Evolutionary conservation across 148 eudicot species (phyloP).

Genomic region (Selenicereus undatus): DNA sequence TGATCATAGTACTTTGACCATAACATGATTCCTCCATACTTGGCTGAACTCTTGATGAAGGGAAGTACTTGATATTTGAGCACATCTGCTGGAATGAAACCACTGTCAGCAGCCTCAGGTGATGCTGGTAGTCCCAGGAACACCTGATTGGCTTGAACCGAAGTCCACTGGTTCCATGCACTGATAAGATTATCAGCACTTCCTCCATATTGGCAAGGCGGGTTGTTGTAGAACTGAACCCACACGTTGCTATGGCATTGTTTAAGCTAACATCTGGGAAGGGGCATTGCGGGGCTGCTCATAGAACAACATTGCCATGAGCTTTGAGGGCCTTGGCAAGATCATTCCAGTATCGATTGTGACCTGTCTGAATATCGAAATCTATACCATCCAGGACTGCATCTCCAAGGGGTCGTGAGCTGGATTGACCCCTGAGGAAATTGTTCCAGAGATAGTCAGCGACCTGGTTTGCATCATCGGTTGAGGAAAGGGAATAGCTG

Average conservation of each 20-base stretch:
- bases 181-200: conserved; percentile 13
- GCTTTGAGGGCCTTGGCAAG: too few relatives aligned
- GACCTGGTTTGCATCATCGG: too few relatives aligned
- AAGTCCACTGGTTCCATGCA: conserved; percentile 28
- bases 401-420: too few relatives aligned
- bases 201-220: conserved; percentile 23
- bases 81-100: conserved; percentile 27
- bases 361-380: too few relatives aligned
- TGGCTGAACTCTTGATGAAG: conserved; percentile 16
- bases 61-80: conserved; percentile 30
- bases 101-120: conserved; percentile 24
- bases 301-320: too few relatives aligned
- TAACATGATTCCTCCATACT: conserved; percentile 43
- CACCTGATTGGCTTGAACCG: conserved; percentile 17
- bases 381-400: too few relatives aligned
- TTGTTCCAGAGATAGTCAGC: too few relatives aligned
- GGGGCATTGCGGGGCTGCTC: too few relatives aligned
- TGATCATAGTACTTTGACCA: too few relatives aligned
- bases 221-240: conserved; percentile 46
- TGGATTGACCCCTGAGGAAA: too few relatives aligned
- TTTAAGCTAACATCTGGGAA: conserved; percentile 7
- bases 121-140: conserved; percentile 40
- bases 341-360: too few relatives aligned
- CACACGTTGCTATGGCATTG: conserved; percentile 31
- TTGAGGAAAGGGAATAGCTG: too few relatives aligned